Base-by-base conservation (phyloP, 1,139 yeast species). In the Debaryomyces sp. region DNA sequence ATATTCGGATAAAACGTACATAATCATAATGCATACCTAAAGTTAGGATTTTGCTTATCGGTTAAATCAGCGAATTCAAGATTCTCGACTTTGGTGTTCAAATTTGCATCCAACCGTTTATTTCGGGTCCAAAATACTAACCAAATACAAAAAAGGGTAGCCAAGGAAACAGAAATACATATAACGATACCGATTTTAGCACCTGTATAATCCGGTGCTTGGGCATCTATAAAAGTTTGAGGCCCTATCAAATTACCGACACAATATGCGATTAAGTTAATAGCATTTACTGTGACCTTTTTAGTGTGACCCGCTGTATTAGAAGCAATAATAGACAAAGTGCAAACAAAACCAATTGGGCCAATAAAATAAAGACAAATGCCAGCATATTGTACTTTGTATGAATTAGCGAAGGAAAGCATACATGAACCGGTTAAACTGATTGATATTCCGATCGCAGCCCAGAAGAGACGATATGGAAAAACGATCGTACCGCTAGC, bases 231-330 rank as follows among this genome's bases (percentile, higher is more conserved):
- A 60, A 85, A 86, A 41, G 86, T 76, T 61, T 85, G 90, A 2
- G 92, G 91, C 4, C 92, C 92, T 44, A 84, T 72, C 44, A 87
- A 70, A 54, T 87, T 87, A 23, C 94, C 90, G 23, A 80, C 78
- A 56, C 88, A 82, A 59, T 82, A 85, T 1, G 83, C 86, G 48
- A 85, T 71, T 63, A 86, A 76, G 36, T 78, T 75, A 27, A 82
- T 60, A 1, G 87, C 87, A 62, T 80, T 84, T 26, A 81, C 78
- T 5, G 84, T 79, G 42, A 81, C 67, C 61, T 85, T 82, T 64
- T 86, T 86, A 15, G 90, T 84, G 57, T 82, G 84, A 15, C 94
- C 94, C 2, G 90, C 85, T 7, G 83, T 80, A 58, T 87, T 87
- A 3, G 83, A 73, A 10, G 82, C 68, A 45, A 82, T 69, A 46